phyloP scores from a whole-genome alignment of 2,329 filamentous ascomycete genomes.

The Colletotrichum sp. region DNA sequence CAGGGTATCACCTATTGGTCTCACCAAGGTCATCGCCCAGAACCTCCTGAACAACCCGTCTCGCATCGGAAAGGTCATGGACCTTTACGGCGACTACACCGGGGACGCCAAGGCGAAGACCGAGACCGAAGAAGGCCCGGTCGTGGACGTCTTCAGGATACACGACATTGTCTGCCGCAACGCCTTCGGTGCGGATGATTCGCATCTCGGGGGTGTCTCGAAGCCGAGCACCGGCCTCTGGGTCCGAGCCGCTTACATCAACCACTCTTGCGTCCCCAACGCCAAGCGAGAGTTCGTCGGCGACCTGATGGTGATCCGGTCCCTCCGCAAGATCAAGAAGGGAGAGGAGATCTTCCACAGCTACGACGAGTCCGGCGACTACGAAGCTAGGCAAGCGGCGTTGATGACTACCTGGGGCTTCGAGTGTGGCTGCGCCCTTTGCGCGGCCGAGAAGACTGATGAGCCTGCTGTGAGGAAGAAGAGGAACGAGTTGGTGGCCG shows the following conservation, averaged over 20 bases:
- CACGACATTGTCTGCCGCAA: slow-evolving; percentile 38
- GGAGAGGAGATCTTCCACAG: slow-evolving; percentile 38
- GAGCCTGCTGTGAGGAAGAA: slow-evolving; percentile 14
- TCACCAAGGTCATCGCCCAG: slow-evolving; percentile 31
- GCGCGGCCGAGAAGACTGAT: slow-evolving; percentile 33
- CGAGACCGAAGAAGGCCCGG: slow-evolving; percentile 25
- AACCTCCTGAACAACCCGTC: slow-evolving; percentile 33
- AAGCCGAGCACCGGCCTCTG: slow-evolving; percentile 43
- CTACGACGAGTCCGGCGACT: slow-evolving; percentile 34
- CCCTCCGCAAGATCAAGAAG: slow-evolving; percentile 30
- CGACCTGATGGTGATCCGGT: slow-evolving; percentile 43
- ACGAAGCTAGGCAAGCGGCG: slow-evolving; percentile 23
- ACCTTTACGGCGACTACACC: slow-evolving; percentile 30
- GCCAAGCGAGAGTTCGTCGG: slow-evolving; percentile 40
- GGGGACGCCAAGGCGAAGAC: slow-evolving; percentile 21
- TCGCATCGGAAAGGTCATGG: slow-evolving; percentile 23
- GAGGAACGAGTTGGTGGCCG: slow-evolving; percentile 24
- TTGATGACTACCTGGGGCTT: slow-evolving; percentile 41
- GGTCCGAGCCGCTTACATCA: slow-evolving; percentile 43
- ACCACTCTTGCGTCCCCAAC: slow-evolving; percentile 46
- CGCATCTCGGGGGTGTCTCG: slow-evolving; percentile 28
- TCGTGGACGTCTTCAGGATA: slow-evolving; percentile 35
- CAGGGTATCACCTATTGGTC: slow-evolving; percentile 32
- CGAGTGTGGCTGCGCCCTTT: slow-evolving; percentile 39
- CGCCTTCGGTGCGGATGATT: slow-evolving; percentile 34